A percentile compares a stretch with the other conserved stretches of the same genome.
phyloP scores from a whole-genome alignment of 192 early-diverging fungal species.

The Podila epigama region DNA sequence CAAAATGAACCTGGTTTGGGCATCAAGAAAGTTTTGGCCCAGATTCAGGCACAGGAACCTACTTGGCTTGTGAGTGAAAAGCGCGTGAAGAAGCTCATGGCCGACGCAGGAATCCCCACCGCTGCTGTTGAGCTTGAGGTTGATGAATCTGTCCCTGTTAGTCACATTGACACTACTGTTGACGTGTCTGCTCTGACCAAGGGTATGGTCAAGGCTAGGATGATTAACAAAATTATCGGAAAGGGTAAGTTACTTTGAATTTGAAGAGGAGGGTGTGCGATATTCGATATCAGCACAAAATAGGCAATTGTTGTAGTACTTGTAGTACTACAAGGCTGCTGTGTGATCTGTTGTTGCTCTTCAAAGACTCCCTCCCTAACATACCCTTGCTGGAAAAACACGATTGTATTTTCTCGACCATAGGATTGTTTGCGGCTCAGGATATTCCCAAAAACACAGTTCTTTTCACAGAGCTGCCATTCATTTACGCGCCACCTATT shows the following conservation, averaged over 20 bases:
- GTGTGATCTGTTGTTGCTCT: too few species aligned
- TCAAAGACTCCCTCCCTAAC: too few species aligned
- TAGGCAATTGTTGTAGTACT: too few species aligned
- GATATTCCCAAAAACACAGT: constrained; percentile 58
- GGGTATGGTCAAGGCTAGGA: constrained; percentile 32
- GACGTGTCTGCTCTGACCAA: constrained; percentile 51
- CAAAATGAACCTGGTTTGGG: constrained; percentile 57
- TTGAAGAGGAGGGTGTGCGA: constrained; percentile 17
- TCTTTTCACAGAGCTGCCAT: constrained; percentile 64
- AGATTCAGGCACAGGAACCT: constrained; percentile 50
- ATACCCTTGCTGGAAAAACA: too few species aligned
- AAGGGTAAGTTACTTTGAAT: constrained; percentile 21
- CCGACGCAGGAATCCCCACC: constrained; percentile 44
- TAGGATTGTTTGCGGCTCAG: constrained; percentile 61
- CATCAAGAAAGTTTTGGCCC: constrained; percentile 56
- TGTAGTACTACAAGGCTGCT: too few species aligned
- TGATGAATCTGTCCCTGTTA: constrained; percentile 60
- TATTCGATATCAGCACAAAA: too few species aligned
- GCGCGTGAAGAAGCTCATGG: constrained; percentile 69
- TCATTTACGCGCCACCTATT: constrained; percentile 66
- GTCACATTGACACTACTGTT: constrained; percentile 53
- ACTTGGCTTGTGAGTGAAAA: constrained; percentile 68
- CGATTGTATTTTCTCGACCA: constrained; percentile 11
- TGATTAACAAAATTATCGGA: constrained; percentile 47
- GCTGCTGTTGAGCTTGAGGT: constrained; percentile 51